Evolutionary conservation across 2,329 filamentous ascomycete species (phyloP).

Genomic region (Penicillium sp.): DNA sequence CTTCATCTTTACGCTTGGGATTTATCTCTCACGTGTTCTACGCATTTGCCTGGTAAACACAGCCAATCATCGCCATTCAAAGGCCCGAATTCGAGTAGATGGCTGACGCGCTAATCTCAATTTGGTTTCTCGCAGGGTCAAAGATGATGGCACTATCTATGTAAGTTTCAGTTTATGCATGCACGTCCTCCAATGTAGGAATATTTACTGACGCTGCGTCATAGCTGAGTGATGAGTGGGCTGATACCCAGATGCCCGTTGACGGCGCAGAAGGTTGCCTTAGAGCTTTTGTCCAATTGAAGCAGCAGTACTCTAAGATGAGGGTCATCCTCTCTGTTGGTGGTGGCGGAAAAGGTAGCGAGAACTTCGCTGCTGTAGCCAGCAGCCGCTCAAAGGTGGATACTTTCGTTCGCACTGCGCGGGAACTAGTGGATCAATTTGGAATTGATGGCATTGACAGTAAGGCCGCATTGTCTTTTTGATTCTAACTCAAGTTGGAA

Average conservation of each 20-base stretch:
- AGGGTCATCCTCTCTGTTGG: constrained; percentile 77
- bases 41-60: constrained; percentile 65
- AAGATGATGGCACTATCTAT: constrained; percentile 70
- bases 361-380: constrained; percentile 68
- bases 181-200: neutral
- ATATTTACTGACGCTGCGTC: constrained; percentile 3
- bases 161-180: constrained; percentile 51
- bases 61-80: constrained; percentile 18
- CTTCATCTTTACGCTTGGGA: constrained; percentile 70
- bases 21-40: constrained; percentile 82
- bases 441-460: constrained; percentile 75
- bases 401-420: constrained; percentile 68
- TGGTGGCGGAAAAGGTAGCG: constrained; percentile 62
- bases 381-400: constrained; percentile 60
- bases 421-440: constrained; percentile 67
- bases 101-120: constrained; percentile 25
- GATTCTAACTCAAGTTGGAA: neutral
- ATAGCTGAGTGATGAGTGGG: constrained; percentile 77
- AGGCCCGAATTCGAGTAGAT: constrained; percentile 12
- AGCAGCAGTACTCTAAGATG: constrained; percentile 67
- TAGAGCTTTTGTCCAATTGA: constrained; percentile 70
- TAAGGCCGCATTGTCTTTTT: constrained; percentile 43
- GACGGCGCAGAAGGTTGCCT: constrained; percentile 71
- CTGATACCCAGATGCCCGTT: constrained; percentile 69
- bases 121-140: constrained; percentile 53